phyloP scores from a whole-genome alignment of 1,284 basidiomycete species.

The Malassezia vespertilionis region DNA sequence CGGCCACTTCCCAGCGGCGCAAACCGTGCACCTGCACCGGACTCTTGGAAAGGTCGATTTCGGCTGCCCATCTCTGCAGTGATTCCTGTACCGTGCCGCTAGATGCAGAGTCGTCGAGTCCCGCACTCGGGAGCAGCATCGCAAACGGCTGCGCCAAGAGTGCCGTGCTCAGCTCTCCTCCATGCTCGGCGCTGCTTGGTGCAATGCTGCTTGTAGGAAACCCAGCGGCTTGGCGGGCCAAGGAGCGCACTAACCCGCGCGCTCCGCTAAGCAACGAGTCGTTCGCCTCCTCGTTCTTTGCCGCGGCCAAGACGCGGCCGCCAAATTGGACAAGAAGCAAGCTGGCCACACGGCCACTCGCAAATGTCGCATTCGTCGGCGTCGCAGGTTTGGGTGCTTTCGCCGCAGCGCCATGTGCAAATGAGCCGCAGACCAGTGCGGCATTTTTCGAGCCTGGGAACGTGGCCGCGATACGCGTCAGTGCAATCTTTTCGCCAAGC shows the following conservation, averaged over 20 bases:
- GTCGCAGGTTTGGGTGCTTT: constrained; percentile 42
- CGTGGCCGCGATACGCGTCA: constrained; percentile 64
- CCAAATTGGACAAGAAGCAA: constrained; percentile 28
- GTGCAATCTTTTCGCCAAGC: constrained; percentile 76
- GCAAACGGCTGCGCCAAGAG: constrained; percentile 73
- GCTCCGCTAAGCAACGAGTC: constrained; percentile 15
- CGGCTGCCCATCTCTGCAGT: constrained; percentile 60
- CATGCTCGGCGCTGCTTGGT: constrained; percentile 19
- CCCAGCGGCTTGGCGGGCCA: constrained; percentile 75
- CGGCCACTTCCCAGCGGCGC: constrained; percentile 48
- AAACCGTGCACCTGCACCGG: constrained; percentile 48
- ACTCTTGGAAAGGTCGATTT: constrained; percentile 23
- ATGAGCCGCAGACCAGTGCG: constrained; percentile 58
- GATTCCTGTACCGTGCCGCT: constrained; percentile 55
- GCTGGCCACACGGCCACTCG: constrained; percentile 15
- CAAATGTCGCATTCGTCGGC: constrained; percentile 59
- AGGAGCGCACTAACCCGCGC: constrained; percentile 60
- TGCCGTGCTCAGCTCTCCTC: constrained; percentile 54
- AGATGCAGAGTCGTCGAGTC: constrained; percentile 22
- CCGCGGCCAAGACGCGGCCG: constrained; percentile 19
- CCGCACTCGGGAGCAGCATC: constrained; percentile 52
- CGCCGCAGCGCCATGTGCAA: constrained; percentile 58
- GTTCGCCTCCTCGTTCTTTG: constrained; percentile 16
- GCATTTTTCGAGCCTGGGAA: constrained; percentile 55
- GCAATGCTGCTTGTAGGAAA: constrained; percentile 63